phyloP scores from a whole-genome alignment of 1,284 basidiomycete species.

The Cryptococcus amylolentus region DNA sequence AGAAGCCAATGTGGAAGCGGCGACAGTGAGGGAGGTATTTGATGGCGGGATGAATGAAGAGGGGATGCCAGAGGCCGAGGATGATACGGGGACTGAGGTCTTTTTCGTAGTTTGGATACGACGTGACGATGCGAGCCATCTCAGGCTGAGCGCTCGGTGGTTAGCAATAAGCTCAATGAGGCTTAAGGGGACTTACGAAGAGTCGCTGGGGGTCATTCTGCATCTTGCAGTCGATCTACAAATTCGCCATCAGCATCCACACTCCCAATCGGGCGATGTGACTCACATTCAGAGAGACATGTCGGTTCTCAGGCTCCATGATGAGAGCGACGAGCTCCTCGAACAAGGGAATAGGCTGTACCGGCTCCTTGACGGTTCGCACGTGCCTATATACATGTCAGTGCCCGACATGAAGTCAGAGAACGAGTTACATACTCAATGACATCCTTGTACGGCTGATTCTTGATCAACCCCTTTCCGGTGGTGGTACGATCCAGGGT shows the following conservation, averaged over 20 bases:
- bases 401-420: neutral
- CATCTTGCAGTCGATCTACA: conserved; percentile 79
- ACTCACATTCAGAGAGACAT: conserved; percentile 72
- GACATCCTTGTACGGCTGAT: conserved; percentile 49
- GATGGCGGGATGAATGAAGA: conserved; percentile 77
- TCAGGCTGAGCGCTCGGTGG: conserved; percentile 52
- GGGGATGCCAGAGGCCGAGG: conserved; percentile 85
- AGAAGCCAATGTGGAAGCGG: conserved; percentile 82
- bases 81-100: conserved; percentile 81
- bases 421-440: conserved; percentile 40
- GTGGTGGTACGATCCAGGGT: conserved; percentile 58
- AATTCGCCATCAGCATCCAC: neutral
- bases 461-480: conserved; percentile 54
- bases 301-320: conserved; percentile 81
- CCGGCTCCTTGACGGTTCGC: conserved; percentile 76
- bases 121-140: conserved; percentile 72
- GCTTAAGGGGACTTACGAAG: conserved; percentile 54
- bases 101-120: conserved; percentile 72
- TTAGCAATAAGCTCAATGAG: neutral
- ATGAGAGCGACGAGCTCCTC: conserved; percentile 72
- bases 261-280: neutral
- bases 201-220: conserved; percentile 86
- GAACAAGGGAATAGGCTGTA: conserved; percentile 81
- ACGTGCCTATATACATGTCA: conserved; percentile 54
- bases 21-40: conserved; percentile 67